Conservation (phyloP, 1,284 basidiomycete species). For the Porogramme epimiltina region DNA sequence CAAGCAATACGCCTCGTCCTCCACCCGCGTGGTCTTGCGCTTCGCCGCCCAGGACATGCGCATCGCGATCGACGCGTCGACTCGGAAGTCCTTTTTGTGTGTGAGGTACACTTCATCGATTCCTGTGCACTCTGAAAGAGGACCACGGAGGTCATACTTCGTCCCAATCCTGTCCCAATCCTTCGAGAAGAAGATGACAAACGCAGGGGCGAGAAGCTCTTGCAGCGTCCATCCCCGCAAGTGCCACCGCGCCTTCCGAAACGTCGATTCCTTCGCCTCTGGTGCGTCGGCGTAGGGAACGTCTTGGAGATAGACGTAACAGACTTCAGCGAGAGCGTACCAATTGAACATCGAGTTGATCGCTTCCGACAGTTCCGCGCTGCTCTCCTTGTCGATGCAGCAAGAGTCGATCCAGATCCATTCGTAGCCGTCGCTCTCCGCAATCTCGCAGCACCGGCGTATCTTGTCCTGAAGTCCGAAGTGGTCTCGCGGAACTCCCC, state of each 20-base stretch:
- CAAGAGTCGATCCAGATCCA: conserved; percentile 8
- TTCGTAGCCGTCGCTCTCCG: no score
- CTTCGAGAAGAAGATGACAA: conserved; percentile 8
- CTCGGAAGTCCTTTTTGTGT: not conserved
- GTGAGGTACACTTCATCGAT: not conserved
- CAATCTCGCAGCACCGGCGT: no score
- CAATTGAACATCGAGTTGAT: conserved; percentile 14
- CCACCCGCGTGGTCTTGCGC: no score
- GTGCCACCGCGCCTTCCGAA: conserved; percentile 9
- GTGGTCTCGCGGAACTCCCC: no score
- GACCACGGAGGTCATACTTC: not conserved
- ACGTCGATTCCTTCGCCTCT: not conserved
- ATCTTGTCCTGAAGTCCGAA: no score
- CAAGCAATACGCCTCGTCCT: no score
- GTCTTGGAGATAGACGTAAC: conserved; percentile 14
- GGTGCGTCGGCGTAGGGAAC: conserved; percentile 1
- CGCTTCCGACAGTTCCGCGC: no score
- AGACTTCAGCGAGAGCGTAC: conserved; percentile 12
- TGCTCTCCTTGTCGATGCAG: conserved; percentile 16
- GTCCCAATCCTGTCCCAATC: conserved; percentile 6
- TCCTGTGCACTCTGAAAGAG: not conserved
- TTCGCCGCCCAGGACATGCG: no score
- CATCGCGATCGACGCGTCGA: no score
- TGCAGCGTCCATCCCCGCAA: not conserved
- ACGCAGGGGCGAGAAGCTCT: conserved; percentile 12